Conservation (phyloP, 352 stramenopile genomes). For the Phytophthora europaea region DNA sequence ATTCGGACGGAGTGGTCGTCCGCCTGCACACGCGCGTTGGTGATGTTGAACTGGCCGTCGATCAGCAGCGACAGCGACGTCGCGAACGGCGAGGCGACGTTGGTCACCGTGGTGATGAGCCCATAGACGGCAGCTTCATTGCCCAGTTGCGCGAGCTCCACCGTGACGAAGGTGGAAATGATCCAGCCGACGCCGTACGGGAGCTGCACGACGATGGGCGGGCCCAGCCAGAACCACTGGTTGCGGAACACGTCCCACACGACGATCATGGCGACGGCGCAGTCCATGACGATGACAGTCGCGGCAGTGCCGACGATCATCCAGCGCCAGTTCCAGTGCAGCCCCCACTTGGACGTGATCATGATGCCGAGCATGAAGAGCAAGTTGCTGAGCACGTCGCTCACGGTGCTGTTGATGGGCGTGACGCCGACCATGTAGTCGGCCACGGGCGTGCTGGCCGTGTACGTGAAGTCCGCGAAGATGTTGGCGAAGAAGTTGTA, state of each 20-base stretch:
- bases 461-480: slow-evolving; percentile 47
- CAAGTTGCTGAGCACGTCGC: slow-evolving; percentile 32
- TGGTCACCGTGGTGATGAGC: slow-evolving; percentile 45
- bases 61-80: slow-evolving; percentile 45
- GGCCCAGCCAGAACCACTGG: slow-evolving; percentile 48
- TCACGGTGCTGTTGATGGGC: slow-evolving; percentile 44
- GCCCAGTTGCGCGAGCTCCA: slow-evolving; percentile 52
- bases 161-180: slow-evolving; percentile 41
- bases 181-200: slow-evolving; percentile 44
- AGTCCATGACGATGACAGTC: slow-evolving; percentile 42
- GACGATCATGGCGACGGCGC: slow-evolving; percentile 31
- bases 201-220: slow-evolving; percentile 38
- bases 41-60: slow-evolving; percentile 44
- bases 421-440: slow-evolving; percentile 45
- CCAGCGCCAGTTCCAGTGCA: slow-evolving; percentile 53
- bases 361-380: slow-evolving; percentile 42
- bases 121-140: slow-evolving; percentile 53
- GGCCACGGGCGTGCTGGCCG: slow-evolving; percentile 32
- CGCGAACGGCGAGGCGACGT: slow-evolving; percentile 46
- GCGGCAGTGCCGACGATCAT: slow-evolving; percentile 39
- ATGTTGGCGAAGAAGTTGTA: slow-evolving; percentile 51
- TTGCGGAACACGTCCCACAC: slow-evolving; percentile 48
- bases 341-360: slow-evolving; percentile 41
- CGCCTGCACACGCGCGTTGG: slow-evolving; percentile 40
- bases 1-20: slow-evolving; percentile 43